Evolutionary conservation across 179 eudicot species (phyloP).

Genomic region (Spinacia oleracea): DNA sequence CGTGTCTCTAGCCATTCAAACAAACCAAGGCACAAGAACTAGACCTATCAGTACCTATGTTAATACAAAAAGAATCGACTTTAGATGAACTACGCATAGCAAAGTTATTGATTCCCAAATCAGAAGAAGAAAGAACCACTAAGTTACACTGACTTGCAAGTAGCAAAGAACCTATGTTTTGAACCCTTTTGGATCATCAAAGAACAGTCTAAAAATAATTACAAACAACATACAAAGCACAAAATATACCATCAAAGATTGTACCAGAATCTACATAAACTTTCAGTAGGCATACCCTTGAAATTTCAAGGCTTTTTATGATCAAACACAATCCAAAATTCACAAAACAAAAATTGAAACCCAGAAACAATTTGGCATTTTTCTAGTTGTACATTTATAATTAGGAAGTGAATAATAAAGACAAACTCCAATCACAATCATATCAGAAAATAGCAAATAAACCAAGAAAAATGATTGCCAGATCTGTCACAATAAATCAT

Average conservation of each 20-base stretch:
- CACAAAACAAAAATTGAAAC: background rate
- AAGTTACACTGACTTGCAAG: background rate
- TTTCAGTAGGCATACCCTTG: background rate
- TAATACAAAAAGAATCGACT: background rate
- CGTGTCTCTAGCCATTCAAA: constrained; percentile 16
- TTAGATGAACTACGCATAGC: background rate
- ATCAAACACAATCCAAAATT: background rate
- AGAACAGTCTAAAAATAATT: background rate
- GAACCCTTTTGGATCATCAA: background rate
- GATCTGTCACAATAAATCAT: constrained; percentile 28
- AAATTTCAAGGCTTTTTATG: no score
- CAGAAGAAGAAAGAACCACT: background rate
- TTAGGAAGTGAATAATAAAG: background rate
- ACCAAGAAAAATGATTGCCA: constrained; percentile 16
- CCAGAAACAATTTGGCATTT: constrained; percentile 13
- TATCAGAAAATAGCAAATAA: constrained; percentile 6
- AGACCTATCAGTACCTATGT: constrained; percentile 20
- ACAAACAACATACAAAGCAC: background rate
- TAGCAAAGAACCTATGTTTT: no score
- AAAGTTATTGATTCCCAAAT: background rate
- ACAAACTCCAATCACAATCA: constrained; percentile 17
- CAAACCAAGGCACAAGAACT: constrained; percentile 2
- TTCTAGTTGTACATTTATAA: background rate
- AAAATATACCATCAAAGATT: background rate
- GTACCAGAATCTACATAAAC: background rate